Percentiles rank a stretch among this genome's conserved stretches.
Evolutionary conservation across 768 basidiomycete genomes (phyloP).

Genomic region (Rhodotorula graminis): DNA sequence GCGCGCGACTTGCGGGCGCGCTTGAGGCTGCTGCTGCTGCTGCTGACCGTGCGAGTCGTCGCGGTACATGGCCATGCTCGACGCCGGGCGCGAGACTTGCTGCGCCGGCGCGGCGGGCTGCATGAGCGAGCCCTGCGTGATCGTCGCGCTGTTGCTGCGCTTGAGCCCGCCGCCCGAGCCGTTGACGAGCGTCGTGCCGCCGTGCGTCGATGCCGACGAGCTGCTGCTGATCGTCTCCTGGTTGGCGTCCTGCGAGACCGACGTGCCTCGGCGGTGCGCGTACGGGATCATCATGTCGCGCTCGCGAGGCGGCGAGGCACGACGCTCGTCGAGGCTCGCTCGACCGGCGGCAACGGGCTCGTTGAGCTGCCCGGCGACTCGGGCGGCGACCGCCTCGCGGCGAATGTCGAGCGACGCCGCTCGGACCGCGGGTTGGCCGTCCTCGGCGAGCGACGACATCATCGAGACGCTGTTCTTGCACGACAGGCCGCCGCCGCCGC

Average conservation of each 20-base stretch:
- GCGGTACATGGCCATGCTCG: slow-evolving; percentile 18
- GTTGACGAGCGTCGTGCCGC: slow-evolving; percentile 23
- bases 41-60: neutral
- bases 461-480: slow-evolving; percentile 25
- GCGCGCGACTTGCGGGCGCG: neutral
- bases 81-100: neutral
- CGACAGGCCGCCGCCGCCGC: neutral
- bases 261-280: neutral
- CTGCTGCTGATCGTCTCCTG: neutral
- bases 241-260: neutral
- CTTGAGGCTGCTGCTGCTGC: neutral
- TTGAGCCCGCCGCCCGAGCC: slow-evolving; percentile 4
- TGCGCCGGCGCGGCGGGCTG: neutral
- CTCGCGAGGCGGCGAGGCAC: neutral
- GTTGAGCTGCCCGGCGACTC: neutral
- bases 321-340: neutral
- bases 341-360: neutral
- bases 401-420: slow-evolving; percentile 7
- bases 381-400: neutral
- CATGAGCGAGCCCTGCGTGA: slow-evolving; percentile 10
- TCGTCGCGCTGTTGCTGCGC: slow-evolving; percentile 26
- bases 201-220: neutral
- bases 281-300: slow-evolving; percentile 19
- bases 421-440: neutral
- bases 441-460: slow-evolving; percentile 6